Evolutionary conservation across 169 alveolate genomes (phyloP).

Genomic region (Ichthyophthirius multifiliis): DNA sequence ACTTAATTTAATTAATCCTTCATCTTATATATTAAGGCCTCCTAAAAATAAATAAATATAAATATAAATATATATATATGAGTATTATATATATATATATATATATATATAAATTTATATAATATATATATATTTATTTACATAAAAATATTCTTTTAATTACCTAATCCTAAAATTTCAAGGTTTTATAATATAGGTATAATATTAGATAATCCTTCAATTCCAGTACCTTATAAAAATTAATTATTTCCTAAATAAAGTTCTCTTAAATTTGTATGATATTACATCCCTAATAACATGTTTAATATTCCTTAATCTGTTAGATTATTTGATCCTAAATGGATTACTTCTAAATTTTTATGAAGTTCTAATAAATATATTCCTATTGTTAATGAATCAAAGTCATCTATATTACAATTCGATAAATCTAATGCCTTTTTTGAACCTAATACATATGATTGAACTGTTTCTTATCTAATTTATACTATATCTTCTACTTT

Average conservation of each 20-base stretch:
- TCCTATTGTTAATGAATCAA: not conserved
- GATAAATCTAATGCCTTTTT: not conserved
- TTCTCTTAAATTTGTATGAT: not conserved
- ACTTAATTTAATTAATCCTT: not conserved
- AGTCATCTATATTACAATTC: not conserved
- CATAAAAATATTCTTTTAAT: not conserved
- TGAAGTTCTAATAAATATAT: not conserved
- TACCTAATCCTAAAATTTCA: not conserved
- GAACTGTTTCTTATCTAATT: not conserved
- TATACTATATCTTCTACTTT: not conserved
- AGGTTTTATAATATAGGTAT: not conserved
- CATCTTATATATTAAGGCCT: slow-evolving; percentile 4
- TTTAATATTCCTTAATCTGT: not conserved
- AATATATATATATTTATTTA: too few relatives aligned
- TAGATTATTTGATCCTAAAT: not conserved
- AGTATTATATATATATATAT: too few relatives aligned
- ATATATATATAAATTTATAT: too few relatives aligned
- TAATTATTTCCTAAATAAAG: slow-evolving; percentile 4
- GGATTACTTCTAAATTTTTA: not conserved
- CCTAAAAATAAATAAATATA: too few relatives aligned
- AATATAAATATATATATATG: too few relatives aligned
- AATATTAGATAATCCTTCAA: not conserved
- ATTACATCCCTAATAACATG: not conserved
- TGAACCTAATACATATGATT: not conserved
- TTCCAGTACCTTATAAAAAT: not conserved